phyloP scores from a whole-genome alignment of 2,329 filamentous ascomycete genomes.

The Xylariales sp. region DNA sequence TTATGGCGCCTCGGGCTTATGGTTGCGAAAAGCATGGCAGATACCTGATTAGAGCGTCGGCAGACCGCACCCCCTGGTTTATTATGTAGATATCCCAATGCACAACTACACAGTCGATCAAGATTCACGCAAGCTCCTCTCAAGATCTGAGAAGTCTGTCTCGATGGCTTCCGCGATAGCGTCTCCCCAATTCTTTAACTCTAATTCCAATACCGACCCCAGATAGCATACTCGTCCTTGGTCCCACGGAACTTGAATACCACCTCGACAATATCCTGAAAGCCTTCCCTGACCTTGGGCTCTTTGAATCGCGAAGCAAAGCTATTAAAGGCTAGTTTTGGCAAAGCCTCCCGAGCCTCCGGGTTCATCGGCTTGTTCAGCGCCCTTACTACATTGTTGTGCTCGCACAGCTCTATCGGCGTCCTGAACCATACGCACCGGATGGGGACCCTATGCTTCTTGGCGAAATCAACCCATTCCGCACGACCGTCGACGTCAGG shows the following conservation, averaged over 20 bases:
- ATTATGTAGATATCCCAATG: too few relatives aligned
- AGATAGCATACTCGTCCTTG: slow-evolving; percentile 63
- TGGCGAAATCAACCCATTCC: slow-evolving; percentile 74
- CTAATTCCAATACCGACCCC: slow-evolving; percentile 74
- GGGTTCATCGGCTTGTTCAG: slow-evolving; percentile 69
- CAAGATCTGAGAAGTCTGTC: too few relatives aligned
- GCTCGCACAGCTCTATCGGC: slow-evolving; percentile 63
- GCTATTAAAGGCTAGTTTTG: slow-evolving; percentile 72
- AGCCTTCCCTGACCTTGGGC: slow-evolving; percentile 72
- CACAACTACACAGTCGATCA: too few relatives aligned
- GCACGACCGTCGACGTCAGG: slow-evolving; percentile 70
- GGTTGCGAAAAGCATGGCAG: too few relatives aligned
- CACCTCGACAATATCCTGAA: slow-evolving; percentile 70
- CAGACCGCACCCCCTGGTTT: too few relatives aligned
- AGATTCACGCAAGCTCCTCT: too few relatives aligned
- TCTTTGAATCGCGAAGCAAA: slow-evolving; percentile 70
- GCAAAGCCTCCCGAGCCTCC: slow-evolving; percentile 69
- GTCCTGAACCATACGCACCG: slow-evolving; percentile 84
- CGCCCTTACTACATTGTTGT: slow-evolving; percentile 82
- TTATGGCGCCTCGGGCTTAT: too few relatives aligned
- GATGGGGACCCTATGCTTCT: slow-evolving; percentile 65
- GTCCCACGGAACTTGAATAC: slow-evolving; percentile 73
- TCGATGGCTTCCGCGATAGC: too few relatives aligned
- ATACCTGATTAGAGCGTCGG: too few relatives aligned
- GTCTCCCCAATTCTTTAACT: too few relatives aligned